These are phyloP conservation scores for Cladorrhinum sp. DNA, from an alignment of 2,329 filamentous ascomycete species.

Conservation along the genomic window DNA sequence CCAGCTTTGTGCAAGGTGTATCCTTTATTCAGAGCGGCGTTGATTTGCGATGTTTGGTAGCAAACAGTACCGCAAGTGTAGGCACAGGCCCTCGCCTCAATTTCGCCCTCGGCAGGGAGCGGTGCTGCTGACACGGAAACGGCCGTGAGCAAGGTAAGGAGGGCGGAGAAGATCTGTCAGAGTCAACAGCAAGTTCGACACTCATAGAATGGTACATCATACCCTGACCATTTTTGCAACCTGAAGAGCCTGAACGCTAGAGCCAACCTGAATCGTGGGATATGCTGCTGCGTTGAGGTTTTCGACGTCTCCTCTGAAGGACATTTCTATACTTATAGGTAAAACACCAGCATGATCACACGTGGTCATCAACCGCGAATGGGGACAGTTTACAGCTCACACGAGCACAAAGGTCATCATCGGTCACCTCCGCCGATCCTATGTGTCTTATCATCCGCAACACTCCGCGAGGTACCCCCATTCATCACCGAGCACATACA, in stretches of 20 bases:
- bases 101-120: slow-evolving; percentile 15
- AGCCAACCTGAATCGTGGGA: neutral
- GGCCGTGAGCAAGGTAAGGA: slow-evolving; percentile 19
- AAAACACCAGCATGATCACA: neutral
- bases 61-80: slow-evolving; percentile 38
- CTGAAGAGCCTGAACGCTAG: neutral
- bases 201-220: neutral
- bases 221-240: slow-evolving; percentile 18
- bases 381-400: neutral
- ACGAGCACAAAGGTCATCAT: neutral
- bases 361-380: neutral
- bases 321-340: neutral
- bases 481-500: too few species aligned
- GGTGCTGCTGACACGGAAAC: slow-evolving; percentile 22
- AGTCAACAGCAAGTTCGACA: neutral
- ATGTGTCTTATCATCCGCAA: too few species aligned
- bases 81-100: slow-evolving; percentile 30
- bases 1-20: slow-evolving; percentile 32
- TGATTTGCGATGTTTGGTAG: slow-evolving; percentile 36
- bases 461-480: too few species aligned
- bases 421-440: too few species aligned
- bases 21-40: slow-evolving; percentile 35
- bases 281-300: neutral
- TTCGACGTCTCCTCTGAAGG: neutral
- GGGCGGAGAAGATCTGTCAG: slow-evolving; percentile 19